These are phyloP conservation scores for Fusarium subtropicale DNA, from an alignment of 2,329 filamentous ascomycete genomes.

Conservation along the genomic window DNA sequence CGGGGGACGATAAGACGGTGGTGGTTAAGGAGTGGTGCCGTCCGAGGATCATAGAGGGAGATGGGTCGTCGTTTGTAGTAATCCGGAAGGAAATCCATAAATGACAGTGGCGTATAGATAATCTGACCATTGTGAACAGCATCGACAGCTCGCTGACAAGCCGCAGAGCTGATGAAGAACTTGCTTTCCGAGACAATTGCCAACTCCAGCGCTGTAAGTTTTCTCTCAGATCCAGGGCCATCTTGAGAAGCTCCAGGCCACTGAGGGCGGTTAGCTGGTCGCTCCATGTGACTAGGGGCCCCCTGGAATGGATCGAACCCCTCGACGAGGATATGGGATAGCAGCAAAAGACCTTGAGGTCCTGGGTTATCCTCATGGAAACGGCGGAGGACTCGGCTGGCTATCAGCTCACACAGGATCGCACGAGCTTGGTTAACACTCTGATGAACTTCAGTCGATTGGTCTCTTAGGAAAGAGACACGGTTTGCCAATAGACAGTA, in stretches of 20 bases:
- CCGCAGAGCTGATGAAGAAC: conserved; percentile 71
- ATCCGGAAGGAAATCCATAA: conserved; percentile 79
- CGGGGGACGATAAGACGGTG: conserved; percentile 78
- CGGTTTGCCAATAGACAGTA: conserved; percentile 79
- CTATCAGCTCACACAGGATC: conserved; percentile 75
- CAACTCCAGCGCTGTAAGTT: conserved; percentile 76
- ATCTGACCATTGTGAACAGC: conserved; percentile 76
- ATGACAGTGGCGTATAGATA: conserved; percentile 76
- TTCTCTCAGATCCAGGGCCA: conserved; percentile 59
- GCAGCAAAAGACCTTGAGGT: conserved; percentile 69
- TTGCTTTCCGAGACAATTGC: conserved; percentile 80
- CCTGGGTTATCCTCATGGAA: conserved; percentile 76
- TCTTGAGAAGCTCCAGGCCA: conserved; percentile 53
- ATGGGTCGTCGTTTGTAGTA: conserved; percentile 79
- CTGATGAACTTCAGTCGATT: conserved; percentile 73
- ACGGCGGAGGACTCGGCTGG: conserved; percentile 72
- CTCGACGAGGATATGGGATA: conserved; percentile 76
- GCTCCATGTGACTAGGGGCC: conserved; percentile 68
- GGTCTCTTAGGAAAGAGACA: conserved; percentile 75
- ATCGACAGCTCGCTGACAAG: conserved; percentile 76
- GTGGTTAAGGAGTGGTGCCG: conserved; percentile 75
- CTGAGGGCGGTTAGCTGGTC: conserved; percentile 57
- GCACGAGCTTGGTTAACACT: conserved; percentile 76
- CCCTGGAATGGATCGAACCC: conserved; percentile 80
- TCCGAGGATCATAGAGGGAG: conserved; percentile 74